Evolutionary conservation across 768 basidiomycete species (phyloP).

Genomic region (Leccinum variicolor): DNA sequence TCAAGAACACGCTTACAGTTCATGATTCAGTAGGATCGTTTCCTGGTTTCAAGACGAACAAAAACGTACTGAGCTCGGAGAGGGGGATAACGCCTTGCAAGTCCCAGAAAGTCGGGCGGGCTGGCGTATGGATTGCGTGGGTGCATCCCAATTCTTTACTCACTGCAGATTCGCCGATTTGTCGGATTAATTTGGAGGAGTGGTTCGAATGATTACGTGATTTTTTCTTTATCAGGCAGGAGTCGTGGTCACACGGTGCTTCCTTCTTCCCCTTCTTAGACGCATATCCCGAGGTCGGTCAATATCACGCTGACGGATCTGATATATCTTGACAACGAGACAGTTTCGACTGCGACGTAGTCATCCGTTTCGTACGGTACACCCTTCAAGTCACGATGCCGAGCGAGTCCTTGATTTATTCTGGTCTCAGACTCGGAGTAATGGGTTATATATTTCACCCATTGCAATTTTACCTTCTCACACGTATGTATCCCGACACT

Average conservation of each 20-base stretch:
- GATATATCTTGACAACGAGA: background rate
- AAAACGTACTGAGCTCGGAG: slow-evolving; percentile 51
- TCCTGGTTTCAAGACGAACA: background rate
- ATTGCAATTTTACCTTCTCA: background rate
- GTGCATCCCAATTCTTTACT: background rate
- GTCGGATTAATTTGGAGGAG: background rate
- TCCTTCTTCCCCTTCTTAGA: background rate
- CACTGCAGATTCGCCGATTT: background rate
- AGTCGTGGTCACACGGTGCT: background rate
- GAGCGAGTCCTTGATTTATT: too few species aligned
- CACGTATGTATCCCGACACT: background rate
- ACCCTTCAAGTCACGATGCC: too few species aligned
- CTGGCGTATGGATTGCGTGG: slow-evolving; percentile 33
- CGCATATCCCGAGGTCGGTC: background rate
- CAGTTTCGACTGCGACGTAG: too few species aligned
- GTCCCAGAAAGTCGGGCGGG: slow-evolving; percentile 54
- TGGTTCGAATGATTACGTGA: background rate
- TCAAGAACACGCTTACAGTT: slow-evolving; percentile 24
- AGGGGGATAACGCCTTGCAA: slow-evolving; percentile 56
- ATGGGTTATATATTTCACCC: background rate
- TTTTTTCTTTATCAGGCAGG: background rate
- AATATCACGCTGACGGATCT: background rate
- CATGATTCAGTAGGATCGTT: slow-evolving; percentile 1
- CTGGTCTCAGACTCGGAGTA: too few species aligned
- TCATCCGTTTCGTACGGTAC: too few species aligned